Percentiles rank a stretch among this genome's conserved stretches.
These are phyloP conservation scores for Nemania bipapillata DNA, from an alignment of 2,329 filamentous ascomycete genomes.

Conservation along the genomic window DNA sequence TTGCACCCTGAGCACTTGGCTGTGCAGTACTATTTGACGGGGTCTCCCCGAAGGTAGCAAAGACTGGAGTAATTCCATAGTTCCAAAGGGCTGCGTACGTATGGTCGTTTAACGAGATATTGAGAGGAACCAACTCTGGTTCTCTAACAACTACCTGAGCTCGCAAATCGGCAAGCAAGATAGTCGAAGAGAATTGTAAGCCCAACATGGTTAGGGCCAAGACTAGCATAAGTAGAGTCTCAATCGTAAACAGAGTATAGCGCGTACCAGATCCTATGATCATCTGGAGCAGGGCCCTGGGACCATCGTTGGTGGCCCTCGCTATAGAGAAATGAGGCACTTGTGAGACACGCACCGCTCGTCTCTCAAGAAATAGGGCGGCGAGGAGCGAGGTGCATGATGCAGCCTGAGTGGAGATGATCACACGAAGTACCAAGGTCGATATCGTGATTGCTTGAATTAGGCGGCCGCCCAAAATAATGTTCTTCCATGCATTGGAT, in stretches of 20 bases:
- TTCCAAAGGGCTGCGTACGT: neutral
- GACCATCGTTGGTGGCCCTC: neutral
- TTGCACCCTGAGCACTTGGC: neutral
- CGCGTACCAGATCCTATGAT: neutral
- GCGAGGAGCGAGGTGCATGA: conserved; percentile 7
- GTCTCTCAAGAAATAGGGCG: conserved; percentile 3
- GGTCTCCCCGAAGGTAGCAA: neutral
- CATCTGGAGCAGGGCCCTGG: neutral
- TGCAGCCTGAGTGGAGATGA: neutral
- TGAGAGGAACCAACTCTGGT: neutral
- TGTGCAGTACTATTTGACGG: neutral
- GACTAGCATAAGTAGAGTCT: neutral
- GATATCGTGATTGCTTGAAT: conserved; percentile 8
- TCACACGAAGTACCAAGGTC: neutral
- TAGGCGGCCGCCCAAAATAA: neutral
- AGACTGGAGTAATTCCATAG: neutral
- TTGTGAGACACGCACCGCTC: neutral
- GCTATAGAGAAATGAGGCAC: neutral
- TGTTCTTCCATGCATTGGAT: neutral
- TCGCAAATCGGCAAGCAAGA: neutral
- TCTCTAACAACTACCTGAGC: neutral
- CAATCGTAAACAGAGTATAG: neutral
- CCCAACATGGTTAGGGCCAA: neutral
- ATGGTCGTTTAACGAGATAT: neutral
- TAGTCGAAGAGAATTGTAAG: conserved; percentile 6